Evolutionary conservation across 1,284 basidiomycete species (phyloP).

Genomic region (Calocybe gambosa): DNA sequence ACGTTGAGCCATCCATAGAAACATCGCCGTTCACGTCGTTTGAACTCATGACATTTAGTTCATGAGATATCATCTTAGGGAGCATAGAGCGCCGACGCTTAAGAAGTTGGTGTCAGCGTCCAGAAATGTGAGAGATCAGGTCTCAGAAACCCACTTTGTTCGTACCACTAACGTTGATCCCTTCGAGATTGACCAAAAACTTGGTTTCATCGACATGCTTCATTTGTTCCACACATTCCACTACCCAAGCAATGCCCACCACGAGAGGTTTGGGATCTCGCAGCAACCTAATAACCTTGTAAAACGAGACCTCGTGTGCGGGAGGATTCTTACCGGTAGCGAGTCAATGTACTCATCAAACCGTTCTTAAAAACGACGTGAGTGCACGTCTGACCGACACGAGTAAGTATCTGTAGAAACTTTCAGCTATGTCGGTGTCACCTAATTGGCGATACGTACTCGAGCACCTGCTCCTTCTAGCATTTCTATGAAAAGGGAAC

Average conservation of each 20-base stretch:
- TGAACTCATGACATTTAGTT: slow-evolving; percentile 21
- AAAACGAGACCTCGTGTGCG: neutral
- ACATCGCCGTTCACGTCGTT: slow-evolving; percentile 32
- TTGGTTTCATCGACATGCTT: slow-evolving; percentile 58
- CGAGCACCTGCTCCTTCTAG: slow-evolving; percentile 75
- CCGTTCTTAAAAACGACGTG: slow-evolving; percentile 93
- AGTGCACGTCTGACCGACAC: slow-evolving; percentile 74
- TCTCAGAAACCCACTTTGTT: slow-evolving; percentile 48
- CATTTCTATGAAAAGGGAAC: slow-evolving; percentile 83
- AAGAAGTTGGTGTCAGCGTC: slow-evolving; percentile 1
- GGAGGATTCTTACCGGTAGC: slow-evolving; percentile 50
- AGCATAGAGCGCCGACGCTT: slow-evolving; percentile 57
- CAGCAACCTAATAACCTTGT: slow-evolving; percentile 35
- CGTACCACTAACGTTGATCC: slow-evolving; percentile 57
- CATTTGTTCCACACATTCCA: slow-evolving; percentile 74
- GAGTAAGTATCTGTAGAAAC: slow-evolving; percentile 45
- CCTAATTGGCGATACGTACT: slow-evolving; percentile 39
- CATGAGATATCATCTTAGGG: slow-evolving; percentile 47
- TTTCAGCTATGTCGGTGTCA: slow-evolving; percentile 2
- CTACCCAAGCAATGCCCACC: slow-evolving; percentile 91
- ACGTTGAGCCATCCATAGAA: slow-evolving; percentile 37
- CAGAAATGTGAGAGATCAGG: neutral
- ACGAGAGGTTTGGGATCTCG: slow-evolving; percentile 69
- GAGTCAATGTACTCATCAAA: slow-evolving; percentile 66
- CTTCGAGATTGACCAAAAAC: slow-evolving; percentile 65